These are phyloP conservation scores for Serendipita sp. DNA, from an alignment of 768 basidiomycete species.

Conservation along the genomic window DNA sequence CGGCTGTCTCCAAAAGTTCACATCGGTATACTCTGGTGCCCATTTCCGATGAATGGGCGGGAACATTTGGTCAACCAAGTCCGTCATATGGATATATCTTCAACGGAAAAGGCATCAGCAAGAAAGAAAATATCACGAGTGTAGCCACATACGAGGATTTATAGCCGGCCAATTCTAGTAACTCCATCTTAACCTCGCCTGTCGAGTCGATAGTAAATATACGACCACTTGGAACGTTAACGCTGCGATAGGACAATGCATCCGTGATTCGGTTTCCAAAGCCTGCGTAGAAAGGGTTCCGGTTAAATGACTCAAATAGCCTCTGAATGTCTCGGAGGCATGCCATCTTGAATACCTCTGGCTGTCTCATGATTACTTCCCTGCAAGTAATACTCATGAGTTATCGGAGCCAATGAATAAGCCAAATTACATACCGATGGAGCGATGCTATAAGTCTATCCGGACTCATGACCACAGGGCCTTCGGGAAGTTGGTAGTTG, in stretches of 20 bases:
- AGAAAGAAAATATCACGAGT: background rate
- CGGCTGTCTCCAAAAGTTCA: conserved; percentile 87
- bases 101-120: conserved; percentile 7
- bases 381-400: conserved; percentile 23
- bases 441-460: conserved; percentile 86
- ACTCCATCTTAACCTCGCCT: conserved; percentile 92
- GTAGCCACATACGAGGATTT: conserved; percentile 63
- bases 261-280: conserved; percentile 98
- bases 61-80: conserved; percentile 99
- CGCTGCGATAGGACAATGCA: conserved; percentile 91
- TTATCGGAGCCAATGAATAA: background rate
- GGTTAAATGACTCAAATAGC: conserved; percentile 55
- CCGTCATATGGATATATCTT: conserved; percentile 97
- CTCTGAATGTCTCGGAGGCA: conserved; percentile 89
- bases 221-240: conserved; percentile 80
- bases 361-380: conserved; percentile 97
- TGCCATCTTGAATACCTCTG: conserved; percentile 99
- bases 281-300: conserved; percentile 85
- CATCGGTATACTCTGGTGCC: conserved; percentile 85
- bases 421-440: conserved; percentile 48
- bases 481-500: conserved; percentile 90
- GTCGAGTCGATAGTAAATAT: conserved; percentile 88
- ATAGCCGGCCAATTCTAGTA: conserved; percentile 91
- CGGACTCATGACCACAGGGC: conserved; percentile 97
- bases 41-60: conserved; percentile 84